phyloP scores from a whole-genome alignment of 139 green algal species.

The Tetraselmis striata region DNA sequence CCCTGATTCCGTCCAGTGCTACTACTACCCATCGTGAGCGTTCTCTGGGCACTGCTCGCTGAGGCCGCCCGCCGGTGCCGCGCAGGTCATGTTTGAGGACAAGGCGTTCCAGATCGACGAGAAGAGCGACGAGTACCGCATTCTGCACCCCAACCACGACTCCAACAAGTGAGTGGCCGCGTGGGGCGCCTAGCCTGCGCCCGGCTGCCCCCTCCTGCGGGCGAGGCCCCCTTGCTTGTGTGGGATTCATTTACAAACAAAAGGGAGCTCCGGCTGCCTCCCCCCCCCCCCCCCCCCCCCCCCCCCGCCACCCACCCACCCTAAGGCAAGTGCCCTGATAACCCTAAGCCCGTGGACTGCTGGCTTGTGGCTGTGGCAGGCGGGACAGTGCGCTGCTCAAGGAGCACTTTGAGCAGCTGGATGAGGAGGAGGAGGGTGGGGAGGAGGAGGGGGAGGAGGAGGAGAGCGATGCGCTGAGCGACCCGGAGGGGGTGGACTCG shows the following conservation, averaged over 20 bases:
- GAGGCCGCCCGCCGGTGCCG: neutral
- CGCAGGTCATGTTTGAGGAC: slow-evolving; percentile 74
- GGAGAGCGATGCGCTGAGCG: neutral
- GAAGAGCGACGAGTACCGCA: slow-evolving; percentile 63
- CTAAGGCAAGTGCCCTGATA: too few relatives aligned
- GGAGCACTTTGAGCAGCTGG: slow-evolving; percentile 59
- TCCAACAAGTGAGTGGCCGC: neutral
- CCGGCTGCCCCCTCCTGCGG: too few relatives aligned
- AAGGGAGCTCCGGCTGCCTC: too few relatives aligned
- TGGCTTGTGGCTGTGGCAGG: neutral
- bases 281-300: too few relatives aligned
- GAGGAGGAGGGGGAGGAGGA: slow-evolving; percentile 6
- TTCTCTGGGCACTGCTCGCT: too few relatives aligned
- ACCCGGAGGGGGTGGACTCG: neutral
- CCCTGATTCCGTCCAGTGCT: neutral
- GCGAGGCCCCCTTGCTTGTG: too few relatives aligned
- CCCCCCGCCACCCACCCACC: too few relatives aligned
- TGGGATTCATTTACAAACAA: too few relatives aligned
- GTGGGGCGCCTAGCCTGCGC: too few relatives aligned
- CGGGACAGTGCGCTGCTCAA: slow-evolving; percentile 29
- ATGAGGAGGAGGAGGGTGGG: slow-evolving; percentile 15
- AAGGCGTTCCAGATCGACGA: slow-evolving; percentile 77
- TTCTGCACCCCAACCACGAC: slow-evolving; percentile 76
- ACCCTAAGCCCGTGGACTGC: too few relatives aligned
- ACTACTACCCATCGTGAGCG: too few relatives aligned